phyloP scores from a whole-genome alignment of 2,329 filamentous ascomycete species.

The Trichoderma koningii region DNA sequence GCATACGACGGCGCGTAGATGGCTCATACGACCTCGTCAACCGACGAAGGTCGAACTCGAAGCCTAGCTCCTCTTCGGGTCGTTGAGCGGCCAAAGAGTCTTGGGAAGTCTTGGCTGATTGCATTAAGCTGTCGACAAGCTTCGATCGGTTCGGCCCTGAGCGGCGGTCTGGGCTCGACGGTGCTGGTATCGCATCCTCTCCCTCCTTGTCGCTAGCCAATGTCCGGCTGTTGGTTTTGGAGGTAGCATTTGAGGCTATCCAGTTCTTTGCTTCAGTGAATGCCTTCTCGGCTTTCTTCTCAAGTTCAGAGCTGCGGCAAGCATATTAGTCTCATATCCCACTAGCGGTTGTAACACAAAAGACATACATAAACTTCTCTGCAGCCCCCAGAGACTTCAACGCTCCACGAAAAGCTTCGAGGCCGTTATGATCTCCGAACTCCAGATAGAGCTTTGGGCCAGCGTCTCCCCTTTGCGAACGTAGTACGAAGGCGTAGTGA shows the following conservation, averaged over 20 bases:
- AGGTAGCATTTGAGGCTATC: slow-evolving; percentile 1
- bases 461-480: slow-evolving; percentile 28
- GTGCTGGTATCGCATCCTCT: neutral
- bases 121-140: slow-evolving; percentile 36
- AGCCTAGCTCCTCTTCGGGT: slow-evolving; percentile 10
- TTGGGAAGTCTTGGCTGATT: neutral
- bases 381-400: neutral
- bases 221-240: neutral
- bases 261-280: slow-evolving; percentile 17
- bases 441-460: slow-evolving; percentile 31
- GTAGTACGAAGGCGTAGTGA: slow-evolving; percentile 33
- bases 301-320: neutral
- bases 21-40: slow-evolving; percentile 33
- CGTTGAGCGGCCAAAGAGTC: neutral
- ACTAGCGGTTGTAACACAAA: neutral
- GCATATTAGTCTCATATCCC: neutral
- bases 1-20: slow-evolving; percentile 24
- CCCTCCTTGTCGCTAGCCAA: neutral
- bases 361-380: neutral
- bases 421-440: slow-evolving; percentile 26
- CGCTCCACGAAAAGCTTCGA: neutral
- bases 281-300: slow-evolving; percentile 15
- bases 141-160: slow-evolving; percentile 26
- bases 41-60: slow-evolving; percentile 33
- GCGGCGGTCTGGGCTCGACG: neutral